Evolutionary conservation across 2,329 filamentous ascomycete species (phyloP), one percentile per base, ranked within the genome.

Genomic region (Pseudopithomyces chartarum): DNA sequence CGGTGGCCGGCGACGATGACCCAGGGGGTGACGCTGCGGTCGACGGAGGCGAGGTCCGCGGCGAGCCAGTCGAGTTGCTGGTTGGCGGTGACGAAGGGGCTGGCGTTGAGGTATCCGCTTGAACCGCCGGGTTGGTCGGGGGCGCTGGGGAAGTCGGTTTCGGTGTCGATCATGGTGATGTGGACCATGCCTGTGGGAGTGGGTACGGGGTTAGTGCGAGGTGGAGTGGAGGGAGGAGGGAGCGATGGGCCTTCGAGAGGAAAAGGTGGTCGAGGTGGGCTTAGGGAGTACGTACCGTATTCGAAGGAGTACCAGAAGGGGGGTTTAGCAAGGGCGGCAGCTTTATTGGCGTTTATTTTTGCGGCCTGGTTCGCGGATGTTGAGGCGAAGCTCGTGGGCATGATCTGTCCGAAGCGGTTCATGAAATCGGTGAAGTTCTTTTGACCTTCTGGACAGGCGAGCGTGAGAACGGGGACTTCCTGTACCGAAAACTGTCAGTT

Each of bases 241-340:
- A 29, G 26, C 8, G 26, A 29, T 8, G 8, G 4, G 26, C 8
- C 26, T 29, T 29, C 8, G 26, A 8, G 5, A 29, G 26, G 26
- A 29, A 29, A 29, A 29, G 4, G 8, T 8, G 8, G 8, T 29
- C 26, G 8, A 4, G 26, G 26, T 8, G 26, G 4, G 8, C 26
- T 29, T 8, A 8, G 26, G 4, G 26, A 29, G 8, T 8, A 5
- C 26, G 26, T 29, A 57, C 84, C 84, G 67, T 86, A 85, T 57
- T 86, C 84, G 64, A 85, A 86, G 0, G 81, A 84, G 73, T 84
- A 86, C 84, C 84, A 86, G 64, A 85, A 85, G 10, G 54, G 82
- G 81, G 15, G 83, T 81, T n/a, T 81, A 77, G 4, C 82, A 73
- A 8, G 83, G 74, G 38, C 22, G 20, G 67, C 62, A 1, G 84